A percentile compares a stretch with the other conserved stretches of the same genome.
Evolutionary conservation across 2,329 filamentous ascomycete species (phyloP).

Genomic region (Exophiala dermatitidis): DNA sequence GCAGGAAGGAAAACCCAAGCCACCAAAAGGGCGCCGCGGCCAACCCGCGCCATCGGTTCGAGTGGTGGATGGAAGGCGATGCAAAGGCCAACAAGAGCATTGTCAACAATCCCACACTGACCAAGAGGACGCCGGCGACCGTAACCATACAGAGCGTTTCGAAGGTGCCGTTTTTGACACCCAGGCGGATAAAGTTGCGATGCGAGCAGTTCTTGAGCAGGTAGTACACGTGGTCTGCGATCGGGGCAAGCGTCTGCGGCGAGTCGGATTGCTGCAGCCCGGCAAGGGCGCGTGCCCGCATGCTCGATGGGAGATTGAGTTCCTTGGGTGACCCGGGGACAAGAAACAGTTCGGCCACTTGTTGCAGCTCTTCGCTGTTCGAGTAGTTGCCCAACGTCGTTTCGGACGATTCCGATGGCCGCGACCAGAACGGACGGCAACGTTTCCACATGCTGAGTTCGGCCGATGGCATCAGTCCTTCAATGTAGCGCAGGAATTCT

Average conservation of each 20-base stretch:
- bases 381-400: neutral
- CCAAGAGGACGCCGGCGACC: conserved; percentile 15
- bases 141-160: conserved; percentile 22
- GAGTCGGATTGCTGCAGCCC: conserved; percentile 9
- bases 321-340: conserved; percentile 10
- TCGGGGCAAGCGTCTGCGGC: conserved; percentile 5
- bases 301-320: conserved; percentile 13
- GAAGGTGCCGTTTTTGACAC: conserved; percentile 21
- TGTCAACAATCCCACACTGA: conserved; percentile 11
- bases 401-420: conserved; percentile 1
- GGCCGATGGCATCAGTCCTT: conserved; percentile 3
- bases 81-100: conserved; percentile 17
- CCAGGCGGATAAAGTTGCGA: conserved; percentile 21
- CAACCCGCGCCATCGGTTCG: conserved; percentile 14
- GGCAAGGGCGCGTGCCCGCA: conserved; percentile 9
- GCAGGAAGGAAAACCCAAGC: conserved; percentile 13
- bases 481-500: conserved; percentile 12
- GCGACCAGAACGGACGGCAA: conserved; percentile 5
- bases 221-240: conserved; percentile 20
- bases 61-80: conserved; percentile 19
- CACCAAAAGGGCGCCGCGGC: conserved; percentile 14
- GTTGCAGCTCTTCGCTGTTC: conserved; percentile 11
- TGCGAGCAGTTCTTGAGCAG: conserved; percentile 20
- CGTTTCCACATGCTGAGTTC: conserved; percentile 7
- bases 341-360: conserved; percentile 9